Percentiles rank a stretch among this genome's conserved stretches.
Evolutionary conservation across 1,284 basidiomycete genomes (phyloP).

Genomic region (Pseudozyma sp.): DNA sequence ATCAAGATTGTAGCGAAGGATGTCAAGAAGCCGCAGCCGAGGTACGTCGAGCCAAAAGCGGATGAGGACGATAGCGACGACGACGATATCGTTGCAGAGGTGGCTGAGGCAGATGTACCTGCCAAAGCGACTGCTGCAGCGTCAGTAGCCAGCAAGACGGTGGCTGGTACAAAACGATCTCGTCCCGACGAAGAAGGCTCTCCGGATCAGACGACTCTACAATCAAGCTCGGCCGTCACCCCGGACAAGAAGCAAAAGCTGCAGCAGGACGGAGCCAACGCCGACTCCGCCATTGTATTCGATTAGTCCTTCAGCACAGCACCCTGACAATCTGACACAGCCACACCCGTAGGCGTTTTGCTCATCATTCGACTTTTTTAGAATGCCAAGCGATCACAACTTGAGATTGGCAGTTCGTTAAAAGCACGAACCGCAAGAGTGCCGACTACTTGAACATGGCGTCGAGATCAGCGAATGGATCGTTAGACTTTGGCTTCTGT

Average conservation of each 20-base stretch:
- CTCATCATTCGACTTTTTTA: too few species aligned
- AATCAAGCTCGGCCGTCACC: not conserved
- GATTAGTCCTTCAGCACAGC: constrained; percentile 5
- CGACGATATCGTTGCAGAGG: not conserved
- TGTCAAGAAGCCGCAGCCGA: constrained; percentile 12
- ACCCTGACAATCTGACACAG: too few species aligned
- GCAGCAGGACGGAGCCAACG: constrained; percentile 6
- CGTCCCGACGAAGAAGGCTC: constrained; percentile 15
- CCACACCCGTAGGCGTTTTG: too few species aligned
- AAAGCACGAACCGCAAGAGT: too few species aligned
- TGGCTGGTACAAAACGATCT: constrained; percentile 27
- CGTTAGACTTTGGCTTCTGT: constrained; percentile 35
- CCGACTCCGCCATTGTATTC: constrained; percentile 22
- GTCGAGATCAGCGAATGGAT: constrained; percentile 65
- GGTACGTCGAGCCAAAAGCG: not conserved
- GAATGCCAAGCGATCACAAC: too few species aligned
- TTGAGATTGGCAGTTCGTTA: too few species aligned
- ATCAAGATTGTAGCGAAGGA: constrained; percentile 15
- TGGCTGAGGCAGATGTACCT: constrained; percentile 2
- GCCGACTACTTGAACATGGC: constrained; percentile 53
- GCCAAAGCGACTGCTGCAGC: not conserved
- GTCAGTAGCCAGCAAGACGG: not conserved
- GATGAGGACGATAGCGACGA: not conserved
- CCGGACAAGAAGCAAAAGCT: constrained; percentile 28
- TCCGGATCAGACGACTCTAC: not conserved